phyloP scores from a whole-genome alignment of 140 eudicot species.

The Erigeron philadelphicus region DNA sequence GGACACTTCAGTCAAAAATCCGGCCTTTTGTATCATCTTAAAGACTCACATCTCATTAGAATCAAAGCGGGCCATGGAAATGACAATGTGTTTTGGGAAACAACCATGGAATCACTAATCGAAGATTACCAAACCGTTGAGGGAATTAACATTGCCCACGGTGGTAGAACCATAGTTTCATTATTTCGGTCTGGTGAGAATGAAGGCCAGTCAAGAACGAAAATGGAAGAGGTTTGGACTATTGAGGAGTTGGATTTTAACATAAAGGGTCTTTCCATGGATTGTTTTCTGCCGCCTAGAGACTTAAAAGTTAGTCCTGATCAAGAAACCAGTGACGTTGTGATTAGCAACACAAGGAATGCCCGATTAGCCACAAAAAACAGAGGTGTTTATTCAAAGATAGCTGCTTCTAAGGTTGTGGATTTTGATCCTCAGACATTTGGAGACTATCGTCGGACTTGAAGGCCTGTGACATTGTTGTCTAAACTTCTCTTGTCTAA shows the following conservation, averaged over 20 bases:
- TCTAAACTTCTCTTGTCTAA: background rate
- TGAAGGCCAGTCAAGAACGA: constrained; percentile 59
- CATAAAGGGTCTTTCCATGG: constrained; percentile 67
- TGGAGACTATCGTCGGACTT: constrained; percentile 14
- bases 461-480: constrained; percentile 23
- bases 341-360: constrained; percentile 8
- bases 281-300: constrained; percentile 81
- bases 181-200: constrained; percentile 64
- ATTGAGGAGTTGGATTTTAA: constrained; percentile 89
- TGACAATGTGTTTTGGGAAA: constrained; percentile 74
- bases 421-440: constrained; percentile 33
- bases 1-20: constrained; percentile 84
- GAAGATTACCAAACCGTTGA: constrained; percentile 68
- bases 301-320: constrained; percentile 43
- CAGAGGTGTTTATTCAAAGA: constrained; percentile 28
- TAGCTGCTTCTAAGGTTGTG: constrained; percentile 36
- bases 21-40: constrained; percentile 65
- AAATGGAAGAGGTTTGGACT: constrained; percentile 85
- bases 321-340: constrained; percentile 40
- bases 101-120: constrained; percentile 69
- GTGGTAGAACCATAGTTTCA: constrained; percentile 58
- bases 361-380: constrained; percentile 24
- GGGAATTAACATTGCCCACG: constrained; percentile 75
- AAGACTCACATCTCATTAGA: constrained; percentile 66
- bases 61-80: constrained; percentile 53